Percentiles rank a stretch among this genome's conserved stretches.
Conservation (phyloP, 106 monocot genomes). For the Agapanthus africanus region DNA sequence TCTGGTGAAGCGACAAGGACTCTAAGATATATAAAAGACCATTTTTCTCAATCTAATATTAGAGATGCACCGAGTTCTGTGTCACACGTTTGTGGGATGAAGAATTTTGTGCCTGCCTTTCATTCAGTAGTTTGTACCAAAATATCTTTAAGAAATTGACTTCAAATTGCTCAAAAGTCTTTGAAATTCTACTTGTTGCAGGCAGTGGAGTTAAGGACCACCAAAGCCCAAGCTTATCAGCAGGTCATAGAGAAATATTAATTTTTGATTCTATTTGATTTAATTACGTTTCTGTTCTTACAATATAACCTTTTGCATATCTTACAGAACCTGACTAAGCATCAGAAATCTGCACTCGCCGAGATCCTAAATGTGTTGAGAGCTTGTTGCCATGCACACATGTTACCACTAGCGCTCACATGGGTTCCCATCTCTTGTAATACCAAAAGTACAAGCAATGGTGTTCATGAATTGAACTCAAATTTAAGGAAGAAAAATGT, state of each 20-base stretch:
- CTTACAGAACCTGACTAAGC: constrained; percentile 47
- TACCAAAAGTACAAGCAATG: too few relatives aligned
- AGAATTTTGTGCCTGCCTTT: too few relatives aligned
- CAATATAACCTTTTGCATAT: constrained; percentile 1
- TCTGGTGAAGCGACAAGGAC: too few relatives aligned
- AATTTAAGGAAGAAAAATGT: constrained; percentile 15
- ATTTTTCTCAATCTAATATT: too few relatives aligned
- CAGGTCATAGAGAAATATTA: constrained; percentile 62
- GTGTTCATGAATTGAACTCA: neutral
- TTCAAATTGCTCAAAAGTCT: too few relatives aligned
- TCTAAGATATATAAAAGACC: too few relatives aligned
- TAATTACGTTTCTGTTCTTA: neutral
- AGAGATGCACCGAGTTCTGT: too few relatives aligned
- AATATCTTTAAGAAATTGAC: too few relatives aligned
- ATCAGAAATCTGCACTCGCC: constrained; percentile 44
- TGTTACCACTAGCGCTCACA: constrained; percentile 84
- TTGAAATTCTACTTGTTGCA: too few relatives aligned
- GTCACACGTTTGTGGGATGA: too few relatives aligned
- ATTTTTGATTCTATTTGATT: neutral
- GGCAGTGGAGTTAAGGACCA: constrained; percentile 70
- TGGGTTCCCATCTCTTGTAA: constrained; percentile 58
- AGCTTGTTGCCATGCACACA: constrained; percentile 76
- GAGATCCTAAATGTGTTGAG: constrained; percentile 83
- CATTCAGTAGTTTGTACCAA: too few relatives aligned
- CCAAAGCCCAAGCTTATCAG: constrained; percentile 20